A percentile compares a stretch with the other conserved stretches of the same genome.
phyloP scores from a whole-genome alignment of 164 flowering plant genomes.

The Macadamia tetraphylla region DNA sequence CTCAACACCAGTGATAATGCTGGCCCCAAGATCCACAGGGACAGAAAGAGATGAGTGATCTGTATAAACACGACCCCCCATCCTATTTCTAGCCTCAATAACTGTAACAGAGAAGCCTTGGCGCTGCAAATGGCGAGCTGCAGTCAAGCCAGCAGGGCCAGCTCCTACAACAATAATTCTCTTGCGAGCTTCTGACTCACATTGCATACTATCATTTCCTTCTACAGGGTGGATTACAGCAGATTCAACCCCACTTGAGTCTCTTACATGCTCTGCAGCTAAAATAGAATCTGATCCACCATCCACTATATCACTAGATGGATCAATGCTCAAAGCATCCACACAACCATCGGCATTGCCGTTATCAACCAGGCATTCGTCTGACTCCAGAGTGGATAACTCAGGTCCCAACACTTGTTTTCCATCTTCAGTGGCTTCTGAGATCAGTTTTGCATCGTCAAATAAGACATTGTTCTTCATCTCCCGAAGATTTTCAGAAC shows the following conservation, averaged over 20 bases:
- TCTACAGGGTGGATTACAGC: constrained; percentile 13
- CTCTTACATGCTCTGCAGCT: constrained; percentile 14
- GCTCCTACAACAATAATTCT: constrained; percentile 85
- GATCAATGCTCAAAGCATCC: constrained; percentile 20
- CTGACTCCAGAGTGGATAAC: constrained; percentile 19
- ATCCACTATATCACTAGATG: constrained; percentile 21
- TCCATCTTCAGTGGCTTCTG: constrained; percentile 17
- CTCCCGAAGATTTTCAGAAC: constrained; percentile 24
- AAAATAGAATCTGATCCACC: constrained; percentile 12
- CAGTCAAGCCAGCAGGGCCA: constrained; percentile 97
- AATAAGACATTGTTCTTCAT: constrained; percentile 22
- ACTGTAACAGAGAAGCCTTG: constrained; percentile 82
- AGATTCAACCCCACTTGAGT: constrained; percentile 16
- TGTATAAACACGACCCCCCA: constrained; percentile 96
- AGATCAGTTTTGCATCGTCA: constrained; percentile 20
- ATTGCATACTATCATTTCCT: constrained; percentile 14
- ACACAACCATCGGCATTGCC: constrained; percentile 16
- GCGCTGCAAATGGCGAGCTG: constrained; percentile 94
- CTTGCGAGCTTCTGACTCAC: constrained; percentile 35
- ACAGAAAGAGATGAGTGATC: constrained; percentile 88
- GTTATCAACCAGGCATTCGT: constrained; percentile 22
- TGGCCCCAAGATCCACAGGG: constrained; percentile 99
- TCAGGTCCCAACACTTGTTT: constrained; percentile 19
- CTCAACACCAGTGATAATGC: constrained; percentile 98
- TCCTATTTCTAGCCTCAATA: constrained; percentile 86